Base-by-base conservation (phyloP, 345 rosid genomes). In the Hibiscus trionum region DNA sequence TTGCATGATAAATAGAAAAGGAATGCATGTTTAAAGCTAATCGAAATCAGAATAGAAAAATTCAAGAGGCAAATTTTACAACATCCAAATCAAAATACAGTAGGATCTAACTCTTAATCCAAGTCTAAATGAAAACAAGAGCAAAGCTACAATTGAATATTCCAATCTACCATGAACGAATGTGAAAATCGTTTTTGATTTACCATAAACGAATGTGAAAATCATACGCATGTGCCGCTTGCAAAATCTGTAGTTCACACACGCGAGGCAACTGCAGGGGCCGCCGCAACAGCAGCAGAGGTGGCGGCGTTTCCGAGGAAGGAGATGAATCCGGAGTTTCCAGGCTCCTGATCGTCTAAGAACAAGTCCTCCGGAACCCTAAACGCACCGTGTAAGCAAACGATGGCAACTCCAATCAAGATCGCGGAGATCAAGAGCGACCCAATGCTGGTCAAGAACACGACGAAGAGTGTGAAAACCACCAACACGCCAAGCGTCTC, bases 361-460 rank as follows among this genome's bases (percentile, higher is more conserved):
- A 91, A 91, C 56, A 91, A 83, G 77, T 91, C 97, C 80, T 91
- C 97, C 0, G 96, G 97, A 65, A 86, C 86, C 80, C 90, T 88
- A 80, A 91, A 91, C 15, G 97, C 96, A 4, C 96, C 97, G 26
- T 89, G 97, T 4, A 87, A 65, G 75, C 91, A 88, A 55, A 91
- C 90, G 17, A 91, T 82, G 15, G 87, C 97, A 2, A 88, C 57
- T 47, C 71, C 71, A 0, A 66, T 15, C 39, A 66, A 66, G 21
- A 66, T 17, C 12, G 71, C 58, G 4, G 71, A 66, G 42, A 66
- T 66, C 57, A 66, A 66, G 39, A 66, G 71, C 56, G 71, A 66
- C 9, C 71, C 71, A 26, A 66, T 35, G 71, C 71, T 66, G 71
- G 71, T 66, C 37, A 66, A 15, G 39, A 66, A 66, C 42, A 66